Base-by-base conservation (phyloP, 805 yeast species). In the Lachancea dasiensis region DNA sequence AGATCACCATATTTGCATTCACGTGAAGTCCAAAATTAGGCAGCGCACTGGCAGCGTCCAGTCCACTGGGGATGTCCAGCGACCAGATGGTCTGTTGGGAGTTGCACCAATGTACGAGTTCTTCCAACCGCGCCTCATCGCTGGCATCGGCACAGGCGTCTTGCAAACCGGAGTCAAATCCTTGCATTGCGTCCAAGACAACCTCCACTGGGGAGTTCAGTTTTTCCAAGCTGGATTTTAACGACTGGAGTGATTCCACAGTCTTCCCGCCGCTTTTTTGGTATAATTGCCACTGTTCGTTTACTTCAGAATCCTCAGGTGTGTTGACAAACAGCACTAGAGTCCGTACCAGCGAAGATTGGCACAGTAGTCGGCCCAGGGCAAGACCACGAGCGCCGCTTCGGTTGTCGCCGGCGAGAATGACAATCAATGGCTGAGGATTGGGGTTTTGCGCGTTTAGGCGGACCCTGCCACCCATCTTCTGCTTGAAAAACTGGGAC, bases 131-230 rank as follows among this genome's bases (percentile, higher is more conserved):
- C 8, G 41, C 43, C 36, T 51, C 41, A 15, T 51, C 51, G 13
- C 51, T 38, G 4, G 54, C 47, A 9, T 45, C 43, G 26, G 36
- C 9, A 16, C 40, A 38, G 23, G 27, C 6, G 17, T 38, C 40
- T 16, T 38, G 36, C 2, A 38, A 20, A 47, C 40, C 15, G 44
- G 46, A 73, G 49, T 85, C 92, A 47, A 75, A 81, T 0, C 95
- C 96, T 54, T 84, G 95, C 48, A 87, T 66, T 1, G 87, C 92
- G 58, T 87, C 97, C 14, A 87, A 53, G 7, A 86, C 72, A 43
- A 87, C 65, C 54, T 86, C 95, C 11, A 84, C 76, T 0, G 95
- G 92, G 2, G 85, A 72, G 31, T 80, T 83, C 27, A 78, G 61
- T 40, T 72, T 70, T 9, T 38, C 39, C 18, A 41, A 27, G 25